Evolutionary conservation across 139 green algal species (phyloP).

Genomic region (Haematococcus lacustris): DNA sequence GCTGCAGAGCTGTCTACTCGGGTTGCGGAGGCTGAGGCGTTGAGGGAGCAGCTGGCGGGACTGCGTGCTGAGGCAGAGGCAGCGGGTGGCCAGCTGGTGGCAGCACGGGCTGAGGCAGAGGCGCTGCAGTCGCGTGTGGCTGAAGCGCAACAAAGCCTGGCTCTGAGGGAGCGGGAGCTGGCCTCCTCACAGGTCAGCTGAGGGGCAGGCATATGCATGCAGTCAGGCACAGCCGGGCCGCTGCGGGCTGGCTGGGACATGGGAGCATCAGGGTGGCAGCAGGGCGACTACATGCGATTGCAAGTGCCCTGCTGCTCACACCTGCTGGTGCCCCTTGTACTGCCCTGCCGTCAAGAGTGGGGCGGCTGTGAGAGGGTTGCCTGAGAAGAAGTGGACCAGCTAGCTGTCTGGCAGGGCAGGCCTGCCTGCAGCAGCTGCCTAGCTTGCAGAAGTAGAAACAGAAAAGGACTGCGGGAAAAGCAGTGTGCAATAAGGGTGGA

Average conservation of each 20-base stretch:
- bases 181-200: slow-evolving; percentile 1
- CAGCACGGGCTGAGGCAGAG: not conserved
- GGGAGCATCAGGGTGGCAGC: too few relatives aligned
- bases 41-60: slow-evolving; percentile 3
- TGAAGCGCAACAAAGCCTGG: not conserved
- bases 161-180: slow-evolving; percentile 3
- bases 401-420: too few relatives aligned
- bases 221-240: too few relatives aligned
- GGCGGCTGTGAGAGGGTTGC: not conserved
- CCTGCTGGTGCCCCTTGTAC: too few relatives aligned
- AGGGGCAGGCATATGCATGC: too few relatives aligned
- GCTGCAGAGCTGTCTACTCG: too few relatives aligned
- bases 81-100: not conserved
- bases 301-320: too few relatives aligned
- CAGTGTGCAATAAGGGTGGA: too few relatives aligned
- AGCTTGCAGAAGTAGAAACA: not conserved
- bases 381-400: not conserved
- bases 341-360: not conserved
- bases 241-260: too few relatives aligned
- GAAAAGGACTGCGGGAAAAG: not conserved
- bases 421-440: not conserved
- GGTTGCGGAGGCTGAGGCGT: slow-evolving; percentile 2
- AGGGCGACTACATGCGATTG: too few relatives aligned
- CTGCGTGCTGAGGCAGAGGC: slow-evolving; percentile 5
- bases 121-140: not conserved